Conservation (phyloP, 495 filamentous ascomycete genomes). For the Penicillium argentinense region DNA sequence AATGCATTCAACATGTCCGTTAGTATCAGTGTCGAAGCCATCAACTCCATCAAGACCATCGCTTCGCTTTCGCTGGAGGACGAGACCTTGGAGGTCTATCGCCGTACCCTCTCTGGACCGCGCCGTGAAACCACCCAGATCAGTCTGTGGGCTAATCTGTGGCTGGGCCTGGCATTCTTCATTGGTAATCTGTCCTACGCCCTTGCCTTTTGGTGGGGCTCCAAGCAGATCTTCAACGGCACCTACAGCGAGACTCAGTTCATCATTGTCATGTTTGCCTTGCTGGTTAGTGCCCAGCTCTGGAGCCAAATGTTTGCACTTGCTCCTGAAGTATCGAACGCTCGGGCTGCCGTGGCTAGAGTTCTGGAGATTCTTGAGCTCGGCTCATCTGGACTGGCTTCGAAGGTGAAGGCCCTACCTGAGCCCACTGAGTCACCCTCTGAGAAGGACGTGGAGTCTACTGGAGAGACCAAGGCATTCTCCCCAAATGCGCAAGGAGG, state of each 20-base stretch:
- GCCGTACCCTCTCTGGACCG: slow-evolving; percentile 38
- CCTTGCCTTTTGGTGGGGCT: slow-evolving; percentile 69
- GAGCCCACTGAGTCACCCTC: slow-evolving; percentile 13
- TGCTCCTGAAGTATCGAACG: slow-evolving; percentile 59
- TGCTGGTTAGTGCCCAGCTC: slow-evolving; percentile 49
- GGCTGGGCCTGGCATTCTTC: slow-evolving; percentile 55
- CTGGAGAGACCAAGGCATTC: slow-evolving; percentile 15
- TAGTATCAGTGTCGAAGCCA: slow-evolving; percentile 51
- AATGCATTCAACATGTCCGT: slow-evolving; percentile 51
- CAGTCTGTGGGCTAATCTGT: slow-evolving; percentile 48
- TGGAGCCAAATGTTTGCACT: slow-evolving; percentile 68
- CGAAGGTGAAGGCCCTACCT: slow-evolving; percentile 8
- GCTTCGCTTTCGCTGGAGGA: slow-evolving; percentile 51
- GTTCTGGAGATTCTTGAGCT: slow-evolving; percentile 50
- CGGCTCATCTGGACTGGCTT: slow-evolving; percentile 34
- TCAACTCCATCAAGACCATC: slow-evolving; percentile 56
- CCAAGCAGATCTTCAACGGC: slow-evolving; percentile 56
- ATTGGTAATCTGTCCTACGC: slow-evolving; percentile 57
- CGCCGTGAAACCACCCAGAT: slow-evolving; percentile 48
- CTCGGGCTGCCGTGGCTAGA: slow-evolving; percentile 43
- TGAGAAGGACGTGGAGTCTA: slow-evolving; percentile 19
- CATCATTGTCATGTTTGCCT: slow-evolving; percentile 58
- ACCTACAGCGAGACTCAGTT: slow-evolving; percentile 60
- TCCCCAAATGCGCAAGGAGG: slow-evolving; percentile 16
- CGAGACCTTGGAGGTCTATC: slow-evolving; percentile 38